Percentiles rank a stretch among this genome's conserved stretches.
These are phyloP conservation scores for Eucalyptus marginata DNA, from an alignment of 345 rosid genomes.

Conservation along the genomic window DNA sequence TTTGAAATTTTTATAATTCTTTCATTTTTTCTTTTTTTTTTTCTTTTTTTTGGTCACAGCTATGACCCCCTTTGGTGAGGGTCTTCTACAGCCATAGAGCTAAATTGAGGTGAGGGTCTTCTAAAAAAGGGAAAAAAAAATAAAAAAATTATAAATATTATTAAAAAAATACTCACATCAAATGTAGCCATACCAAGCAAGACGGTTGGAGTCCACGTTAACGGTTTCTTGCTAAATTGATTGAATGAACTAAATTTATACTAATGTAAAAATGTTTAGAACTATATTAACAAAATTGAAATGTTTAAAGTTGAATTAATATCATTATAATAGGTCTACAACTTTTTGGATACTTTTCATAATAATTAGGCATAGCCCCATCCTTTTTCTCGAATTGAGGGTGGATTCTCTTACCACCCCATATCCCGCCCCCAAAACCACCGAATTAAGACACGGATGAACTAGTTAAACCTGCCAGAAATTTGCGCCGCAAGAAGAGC, in stretches of 20 bases:
- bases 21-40: accelerated
- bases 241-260: not conserved
- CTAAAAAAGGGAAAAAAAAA: not conserved
- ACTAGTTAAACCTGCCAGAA: not conserved
- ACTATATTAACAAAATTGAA: accelerated
- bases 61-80: too few species aligned
- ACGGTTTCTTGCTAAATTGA: accelerated
- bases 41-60: not conserved
- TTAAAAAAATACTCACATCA: not conserved
- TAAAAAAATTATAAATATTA: not conserved
- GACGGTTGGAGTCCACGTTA: accelerated
- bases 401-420: not conserved
- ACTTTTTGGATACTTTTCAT: not conserved
- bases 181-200: accelerated
- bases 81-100: too few species aligned
- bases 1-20: not conserved
- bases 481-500: not conserved
- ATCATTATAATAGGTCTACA: not conserved
- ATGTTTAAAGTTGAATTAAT: accelerated
- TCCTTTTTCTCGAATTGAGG: not conserved
- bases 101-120: too few species aligned
- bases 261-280: accelerated
- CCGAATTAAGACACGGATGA: not conserved
- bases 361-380: not conserved
- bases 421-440: not conserved